Base-by-base conservation (phyloP, 768 basidiomycete species). In the Daedalea quercina region DNA sequence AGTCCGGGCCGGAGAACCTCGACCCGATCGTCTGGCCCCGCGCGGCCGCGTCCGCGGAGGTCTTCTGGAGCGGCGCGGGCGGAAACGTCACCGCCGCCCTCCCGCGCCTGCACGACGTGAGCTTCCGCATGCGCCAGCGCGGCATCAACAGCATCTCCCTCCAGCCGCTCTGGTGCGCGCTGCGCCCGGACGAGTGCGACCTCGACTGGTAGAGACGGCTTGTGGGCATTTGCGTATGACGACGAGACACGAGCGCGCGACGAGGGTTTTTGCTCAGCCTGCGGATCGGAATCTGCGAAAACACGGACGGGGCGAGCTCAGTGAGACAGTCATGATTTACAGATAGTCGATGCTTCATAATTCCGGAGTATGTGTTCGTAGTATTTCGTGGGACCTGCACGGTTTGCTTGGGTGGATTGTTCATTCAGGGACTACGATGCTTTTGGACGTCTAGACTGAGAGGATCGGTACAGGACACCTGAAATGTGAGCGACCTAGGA, bases 21-120 rank as follows among this genome's bases (percentile, higher is more conserved):
- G 87, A 91, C 58, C 61, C 78, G 1, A 82, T 81, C 51, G 73
- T 78, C 1, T 90, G 88, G 88, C 88, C 87, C n/a, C 76, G 85
- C 48, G 83, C 84, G 12, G 84, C 84, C 0, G 77, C 80, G 1
- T 79, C 81, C 11, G 87, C 87, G 0, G 89, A 91, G 72, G 62
- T 90, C 13, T 90, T 88, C 67, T 90, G 89, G 87, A 81, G 77
- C 0, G 86, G 86, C 4, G 62, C 78, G 1, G 63, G 63, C 0
- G 62, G 62, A 1, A 61, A 63, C 54, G 52, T 56, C 37, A 57
- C 56, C 24, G 37, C 60, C 3, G 87, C 87, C 8, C 67, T 87
- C 19, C 77, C 82, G 31, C 76, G 88, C 6, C 65, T 92, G 57
- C 84, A 89, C 59, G 85, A 87, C 55, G 53, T 85, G 19, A 65